Evolutionary conservation across 2,329 filamentous ascomycete species (phyloP), one percentile per base, ranked within the genome.

Genomic region (Epichloe uncinata): DNA sequence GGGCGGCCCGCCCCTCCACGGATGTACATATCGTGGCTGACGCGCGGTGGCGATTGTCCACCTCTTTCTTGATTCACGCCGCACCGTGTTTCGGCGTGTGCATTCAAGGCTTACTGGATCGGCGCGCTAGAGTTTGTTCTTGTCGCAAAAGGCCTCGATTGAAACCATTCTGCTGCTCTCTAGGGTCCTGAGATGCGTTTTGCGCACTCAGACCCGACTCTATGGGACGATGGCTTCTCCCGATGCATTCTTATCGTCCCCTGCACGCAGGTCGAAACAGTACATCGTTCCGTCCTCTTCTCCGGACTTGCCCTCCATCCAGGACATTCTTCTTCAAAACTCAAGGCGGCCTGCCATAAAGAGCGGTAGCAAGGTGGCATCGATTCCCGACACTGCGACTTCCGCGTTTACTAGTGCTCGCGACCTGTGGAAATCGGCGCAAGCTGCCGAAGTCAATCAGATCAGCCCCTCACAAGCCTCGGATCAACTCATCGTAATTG

Each of bases 301-400:
- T 4, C 75, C 77, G n/a, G 69, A 68, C n/a, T 61, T 81, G 0
- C 78, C 78, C 3, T 70, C 76, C 0, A 61, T 80, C 0, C 66
- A 67, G 37, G 70, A 79, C 3, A 60, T 81, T 9, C 55, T 75
- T 1, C 63, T 67, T 3, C 71, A 68, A 41, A 54, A 53, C 22
- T 54, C 57, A 11, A 66, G 57, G 26, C 64, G 57, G 11, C 57
- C 67, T 3, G 41, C 64, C 1, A 52, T 70, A 9, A 60, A 59
- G 40, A 68, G 60, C 40, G 69, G 66, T 5, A 70, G 61, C 53
- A 63, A 64, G 52, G 63, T 63, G 3, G 55, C 63, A 1, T 56
- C 67, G 4, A 65, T 72, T 36, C 65, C 71, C 4, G 53, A 62
- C 15, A 57, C 67, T 56, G 65, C 63, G 2, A 54, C 58, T 15